A percentile compares a stretch with the other conserved stretches of the same genome.
Evolutionary conservation across 2,329 filamentous ascomycete species (phyloP).

Genomic region (Blumeria graminis): DNA sequence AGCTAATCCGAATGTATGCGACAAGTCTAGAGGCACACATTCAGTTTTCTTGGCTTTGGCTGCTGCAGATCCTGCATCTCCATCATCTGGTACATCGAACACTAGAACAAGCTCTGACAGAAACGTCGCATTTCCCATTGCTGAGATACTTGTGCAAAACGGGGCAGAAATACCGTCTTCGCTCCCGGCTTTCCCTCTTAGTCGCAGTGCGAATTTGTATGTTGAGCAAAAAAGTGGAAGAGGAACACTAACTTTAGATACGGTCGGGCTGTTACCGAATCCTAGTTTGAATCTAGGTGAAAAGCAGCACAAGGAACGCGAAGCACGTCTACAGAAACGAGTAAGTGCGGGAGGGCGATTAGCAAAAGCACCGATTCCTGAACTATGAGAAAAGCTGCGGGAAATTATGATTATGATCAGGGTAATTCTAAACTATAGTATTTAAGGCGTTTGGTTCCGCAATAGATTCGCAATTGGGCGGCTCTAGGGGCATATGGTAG

Average conservation of each 20-base stretch:
- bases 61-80: constrained; percentile 72
- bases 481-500: too few species aligned
- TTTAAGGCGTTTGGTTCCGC: not conserved
- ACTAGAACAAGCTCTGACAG: constrained; percentile 20
- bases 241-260: constrained; percentile 24
- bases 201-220: constrained; percentile 56
- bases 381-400: constrained; percentile 6
- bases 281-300: constrained; percentile 20
- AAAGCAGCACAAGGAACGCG: constrained; percentile 34
- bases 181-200: constrained; percentile 63
- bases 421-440: not conserved
- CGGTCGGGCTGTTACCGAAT: constrained; percentile 34
- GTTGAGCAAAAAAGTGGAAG: constrained; percentile 49
- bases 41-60: constrained; percentile 77
- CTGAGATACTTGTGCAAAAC: constrained; percentile 80
- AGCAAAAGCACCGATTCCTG: constrained; percentile 19
- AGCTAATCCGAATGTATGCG: constrained; percentile 67
- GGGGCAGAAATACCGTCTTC: constrained; percentile 63
- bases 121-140: constrained; percentile 55
- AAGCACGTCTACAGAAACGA: constrained; percentile 50
- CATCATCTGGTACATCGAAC: constrained; percentile 24
- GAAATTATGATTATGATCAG: not conserved
- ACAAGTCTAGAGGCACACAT: constrained; percentile 72
- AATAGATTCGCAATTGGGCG: too few species aligned
- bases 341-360: constrained; percentile 55